Evolutionary conservation across 2,329 filamentous ascomycete species (phyloP).

Genomic region (Fusarium cyanostomum): DNA sequence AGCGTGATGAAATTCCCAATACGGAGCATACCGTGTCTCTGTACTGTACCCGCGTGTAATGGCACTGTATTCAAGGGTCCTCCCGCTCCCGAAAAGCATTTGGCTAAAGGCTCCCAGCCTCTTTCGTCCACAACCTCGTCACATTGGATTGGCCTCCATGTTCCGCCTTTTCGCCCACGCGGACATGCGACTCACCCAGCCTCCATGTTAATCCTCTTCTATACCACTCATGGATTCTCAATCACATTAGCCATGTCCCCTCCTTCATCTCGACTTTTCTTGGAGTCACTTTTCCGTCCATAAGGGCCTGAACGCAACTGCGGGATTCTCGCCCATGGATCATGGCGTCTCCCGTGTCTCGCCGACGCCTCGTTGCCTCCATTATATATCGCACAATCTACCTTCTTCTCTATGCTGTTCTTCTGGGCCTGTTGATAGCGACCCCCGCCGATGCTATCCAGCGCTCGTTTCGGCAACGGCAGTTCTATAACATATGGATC

Average conservation of each 20-base stretch:
- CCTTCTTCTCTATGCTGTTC: constrained; percentile 76
- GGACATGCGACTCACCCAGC: constrained; percentile 37
- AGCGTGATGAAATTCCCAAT: constrained; percentile 8
- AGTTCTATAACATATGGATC: constrained; percentile 84
- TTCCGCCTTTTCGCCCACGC: constrained; percentile 22
- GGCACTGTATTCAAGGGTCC: constrained; percentile 10
- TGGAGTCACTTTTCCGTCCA: constrained; percentile 23
- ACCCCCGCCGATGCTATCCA: constrained; percentile 84
- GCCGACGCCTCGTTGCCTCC: constrained; percentile 69
- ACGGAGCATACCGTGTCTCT: neutral
- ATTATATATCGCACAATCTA: constrained; percentile 86
- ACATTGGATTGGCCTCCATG: constrained; percentile 22
- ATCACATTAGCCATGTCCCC: constrained; percentile 44
- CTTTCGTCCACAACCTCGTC: constrained; percentile 11
- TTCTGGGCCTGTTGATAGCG: constrained; percentile 77
- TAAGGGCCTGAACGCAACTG: constrained; percentile 16
- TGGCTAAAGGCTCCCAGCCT: constrained; percentile 23
- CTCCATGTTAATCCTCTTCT: constrained; percentile 27
- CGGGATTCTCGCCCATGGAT: constrained; percentile 13
- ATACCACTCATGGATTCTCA: constrained; percentile 33
- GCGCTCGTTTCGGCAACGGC: constrained; percentile 73
- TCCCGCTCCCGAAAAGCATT: constrained; percentile 5
- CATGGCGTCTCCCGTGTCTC: constrained; percentile 51
- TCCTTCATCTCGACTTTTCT: constrained; percentile 19
- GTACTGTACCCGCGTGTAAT: neutral